Conservation (phyloP, 805 yeast genomes). For the Starmerella vitae region DNA sequence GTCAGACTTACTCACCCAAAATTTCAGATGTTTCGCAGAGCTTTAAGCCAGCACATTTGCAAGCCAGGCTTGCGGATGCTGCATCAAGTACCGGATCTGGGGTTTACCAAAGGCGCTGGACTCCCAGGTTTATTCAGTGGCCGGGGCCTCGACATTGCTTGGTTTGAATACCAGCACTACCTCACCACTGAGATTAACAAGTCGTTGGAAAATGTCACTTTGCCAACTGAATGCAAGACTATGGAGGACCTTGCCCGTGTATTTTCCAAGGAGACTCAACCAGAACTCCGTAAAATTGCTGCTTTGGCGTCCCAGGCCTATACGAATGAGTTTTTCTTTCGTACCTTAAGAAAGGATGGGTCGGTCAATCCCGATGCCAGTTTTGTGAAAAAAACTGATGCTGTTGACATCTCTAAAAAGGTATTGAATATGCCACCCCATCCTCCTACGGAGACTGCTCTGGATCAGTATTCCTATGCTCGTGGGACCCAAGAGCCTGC, state of each 20-base stretch:
- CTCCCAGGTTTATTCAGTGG: conserved; percentile 51
- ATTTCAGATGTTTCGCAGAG: not conserved
- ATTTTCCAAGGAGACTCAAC: conserved; percentile 11
- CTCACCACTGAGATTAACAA: conserved; percentile 24
- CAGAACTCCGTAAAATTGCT: conserved; percentile 36
- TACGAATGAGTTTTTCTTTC: conserved; percentile 71
- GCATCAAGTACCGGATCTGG: conserved; percentile 26
- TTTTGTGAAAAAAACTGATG: conserved; percentile 14
- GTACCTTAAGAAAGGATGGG: conserved; percentile 16
- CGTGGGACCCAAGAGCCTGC: conserved; percentile 7
- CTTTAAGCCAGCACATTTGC: not conserved
- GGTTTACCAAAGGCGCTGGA: conserved; percentile 33
- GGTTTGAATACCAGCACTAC: conserved; percentile 68
- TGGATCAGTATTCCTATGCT: not conserved
- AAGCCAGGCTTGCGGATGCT: conserved; percentile 1
- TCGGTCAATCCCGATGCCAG: conserved; percentile 21
- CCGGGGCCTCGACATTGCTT: conserved; percentile 56
- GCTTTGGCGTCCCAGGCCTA: conserved; percentile 74
- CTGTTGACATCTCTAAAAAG: conserved; percentile 19
- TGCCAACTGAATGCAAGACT: conserved; percentile 7
- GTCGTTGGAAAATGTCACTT: conserved; percentile 11
- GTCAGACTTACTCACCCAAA: too few relatives aligned
- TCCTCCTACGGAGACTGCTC: conserved; percentile 1
- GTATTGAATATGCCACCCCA: conserved; percentile 19
- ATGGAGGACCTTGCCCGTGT: conserved; percentile 9